Conservation (phyloP, 257 asterid species). For the Sherardia arvensis region DNA sequence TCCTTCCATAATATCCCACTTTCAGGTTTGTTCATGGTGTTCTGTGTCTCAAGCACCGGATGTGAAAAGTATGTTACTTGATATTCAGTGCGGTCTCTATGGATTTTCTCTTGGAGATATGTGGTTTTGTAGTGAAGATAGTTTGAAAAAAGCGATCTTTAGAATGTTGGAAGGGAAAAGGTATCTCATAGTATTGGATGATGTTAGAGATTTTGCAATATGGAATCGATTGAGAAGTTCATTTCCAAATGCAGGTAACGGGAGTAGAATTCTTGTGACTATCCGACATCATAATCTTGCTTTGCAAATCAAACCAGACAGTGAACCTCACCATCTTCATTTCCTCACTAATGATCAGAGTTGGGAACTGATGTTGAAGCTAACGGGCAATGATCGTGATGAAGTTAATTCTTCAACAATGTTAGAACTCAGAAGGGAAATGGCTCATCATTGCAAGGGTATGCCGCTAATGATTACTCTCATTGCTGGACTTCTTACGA, state of each 20-base stretch:
- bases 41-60: slow-evolving; percentile 21
- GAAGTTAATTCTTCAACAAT: not conserved
- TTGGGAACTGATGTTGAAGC: not conserved
- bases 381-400: not conserved
- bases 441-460: not conserved
- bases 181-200: not conserved
- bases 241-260: not conserved
- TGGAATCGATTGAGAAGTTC: not conserved
- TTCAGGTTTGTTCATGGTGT: slow-evolving; percentile 5
- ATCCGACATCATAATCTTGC: not conserved
- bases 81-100: slow-evolving; percentile 3
- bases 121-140: not conserved
- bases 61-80: slow-evolving; percentile 9
- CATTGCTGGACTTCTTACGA: not conserved
- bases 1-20: not conserved
- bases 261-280: not conserved
- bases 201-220: not conserved
- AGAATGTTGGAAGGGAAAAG: not conserved
- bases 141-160: not conserved
- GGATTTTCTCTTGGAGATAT: no score
- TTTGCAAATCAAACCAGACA: not conserved
- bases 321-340: not conserved
- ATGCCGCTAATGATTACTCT: not conserved
- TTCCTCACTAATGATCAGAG: not conserved
- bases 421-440: not conserved